Percentiles rank a stretch among this genome's conserved stretches.
phyloP scores from a whole-genome alignment of 1,139 yeast genomes.

The Yamadazyma diospyri region DNA sequence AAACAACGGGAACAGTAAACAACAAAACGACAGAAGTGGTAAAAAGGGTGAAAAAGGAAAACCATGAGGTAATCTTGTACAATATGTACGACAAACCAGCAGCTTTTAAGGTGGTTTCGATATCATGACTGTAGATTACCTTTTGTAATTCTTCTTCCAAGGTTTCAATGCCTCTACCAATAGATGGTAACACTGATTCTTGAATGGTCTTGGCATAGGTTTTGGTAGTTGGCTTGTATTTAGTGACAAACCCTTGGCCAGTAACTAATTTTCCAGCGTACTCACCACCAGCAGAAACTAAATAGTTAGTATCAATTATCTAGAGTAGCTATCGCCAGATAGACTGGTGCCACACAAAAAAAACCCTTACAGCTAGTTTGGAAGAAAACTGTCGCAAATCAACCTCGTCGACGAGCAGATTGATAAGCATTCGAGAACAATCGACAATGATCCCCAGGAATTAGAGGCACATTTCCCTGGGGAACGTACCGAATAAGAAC shows the following conservation, averaged over 20 bases:
- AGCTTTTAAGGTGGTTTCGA: conserved; percentile 68
- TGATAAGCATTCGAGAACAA: too few species aligned
- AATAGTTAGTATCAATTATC: conserved; percentile 16
- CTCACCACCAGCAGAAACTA: conserved; percentile 65
- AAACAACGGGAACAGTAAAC: conserved; percentile 75
- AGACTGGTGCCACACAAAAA: too few species aligned
- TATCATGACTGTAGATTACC: conserved; percentile 61
- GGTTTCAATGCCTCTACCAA: conserved; percentile 40
- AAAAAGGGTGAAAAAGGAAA: conserved; percentile 69
- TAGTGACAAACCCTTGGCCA: conserved; percentile 70
- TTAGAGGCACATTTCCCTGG: too few species aligned
- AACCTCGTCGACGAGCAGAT: too few species aligned
- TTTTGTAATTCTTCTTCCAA: conserved; percentile 53
- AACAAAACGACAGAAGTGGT: conserved; percentile 55
- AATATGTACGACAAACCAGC: conserved; percentile 63
- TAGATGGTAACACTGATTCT: conserved; percentile 37
- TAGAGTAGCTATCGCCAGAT: too few species aligned
- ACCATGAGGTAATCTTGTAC: conserved; percentile 72
- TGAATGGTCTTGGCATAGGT: conserved; percentile 41
- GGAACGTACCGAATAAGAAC: too few species aligned
- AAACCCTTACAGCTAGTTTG: too few species aligned
- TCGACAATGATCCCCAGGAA: too few species aligned
- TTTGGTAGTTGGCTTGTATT: conserved; percentile 50
- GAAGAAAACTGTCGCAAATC: too few species aligned
- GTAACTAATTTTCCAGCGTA: conserved; percentile 62